Percentiles rank a stretch among this genome's conserved stretches.
Evolutionary conservation across 345 rosid genomes (phyloP).

Genomic region (Lepidium didymum): DNA sequence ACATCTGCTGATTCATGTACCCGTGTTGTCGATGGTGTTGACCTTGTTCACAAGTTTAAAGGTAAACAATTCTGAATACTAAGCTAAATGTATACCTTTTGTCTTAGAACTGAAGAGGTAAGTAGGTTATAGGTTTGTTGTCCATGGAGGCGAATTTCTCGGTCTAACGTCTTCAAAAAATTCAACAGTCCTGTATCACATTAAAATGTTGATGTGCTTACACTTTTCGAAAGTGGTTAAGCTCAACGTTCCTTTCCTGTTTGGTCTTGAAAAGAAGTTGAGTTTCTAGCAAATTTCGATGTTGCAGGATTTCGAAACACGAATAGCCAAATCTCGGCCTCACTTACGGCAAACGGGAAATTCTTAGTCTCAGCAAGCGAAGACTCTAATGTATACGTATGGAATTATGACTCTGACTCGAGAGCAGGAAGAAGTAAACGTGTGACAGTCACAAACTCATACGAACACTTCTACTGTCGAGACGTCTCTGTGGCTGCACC

Average conservation of each 20-base stretch:
- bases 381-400: conserved; percentile 80
- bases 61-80: conserved; percentile 45
- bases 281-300: not conserved
- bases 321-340: conserved; percentile 85
- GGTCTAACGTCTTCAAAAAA: not conserved
- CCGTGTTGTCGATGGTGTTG: conserved; percentile 71
- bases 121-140: not conserved
- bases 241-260: not conserved
- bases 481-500: conserved; percentile 84
- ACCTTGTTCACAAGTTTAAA: conserved; percentile 89
- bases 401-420: conserved; percentile 84
- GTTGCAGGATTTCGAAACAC: conserved; percentile 82
- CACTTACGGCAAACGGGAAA: conserved; percentile 67
- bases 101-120: not conserved
- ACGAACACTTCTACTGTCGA: conserved; percentile 83
- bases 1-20: conserved; percentile 94
- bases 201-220: not conserved
- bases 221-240: not conserved
- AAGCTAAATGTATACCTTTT: not conserved
- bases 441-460: conserved; percentile 58
- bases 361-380: conserved; percentile 86
- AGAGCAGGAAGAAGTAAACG: conserved; percentile 74
- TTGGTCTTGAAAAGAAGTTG: not conserved
- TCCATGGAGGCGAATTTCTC: not conserved
- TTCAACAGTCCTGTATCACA: not conserved